Percentiles rank a stretch among this genome's conserved stretches.
phyloP scores from a whole-genome alignment of 148 eudicot genomes.

The Vaccinium corymbosum region DNA sequence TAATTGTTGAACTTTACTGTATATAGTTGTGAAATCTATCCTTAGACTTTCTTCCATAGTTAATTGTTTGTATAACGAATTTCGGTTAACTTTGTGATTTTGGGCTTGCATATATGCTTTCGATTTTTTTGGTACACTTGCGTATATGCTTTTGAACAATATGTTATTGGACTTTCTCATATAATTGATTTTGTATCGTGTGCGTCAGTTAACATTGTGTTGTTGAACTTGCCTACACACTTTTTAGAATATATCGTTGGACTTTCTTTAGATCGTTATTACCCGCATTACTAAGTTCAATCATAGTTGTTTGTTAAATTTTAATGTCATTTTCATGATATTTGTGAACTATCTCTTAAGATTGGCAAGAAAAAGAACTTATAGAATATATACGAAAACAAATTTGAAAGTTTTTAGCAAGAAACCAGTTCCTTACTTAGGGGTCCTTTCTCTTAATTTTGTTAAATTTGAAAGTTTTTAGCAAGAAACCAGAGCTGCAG shows the following conservation, averaged over 20 bases:
- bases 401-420: background rate
- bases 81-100: background rate
- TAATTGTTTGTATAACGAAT: background rate
- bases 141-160: background rate
- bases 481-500: too few species aligned
- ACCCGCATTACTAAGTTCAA: background rate
- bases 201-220: background rate
- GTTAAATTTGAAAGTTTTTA: too few species aligned
- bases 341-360: background rate
- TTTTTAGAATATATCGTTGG: background rate
- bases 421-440: background rate
- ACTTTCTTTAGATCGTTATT: background rate
- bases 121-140: too few species aligned
- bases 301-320: background rate
- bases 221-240: background rate
- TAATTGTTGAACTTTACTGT: background rate
- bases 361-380: background rate
- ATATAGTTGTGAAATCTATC: background rate
- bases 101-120: background rate
- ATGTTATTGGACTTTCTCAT: background rate
- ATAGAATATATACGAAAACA: background rate
- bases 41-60: background rate
- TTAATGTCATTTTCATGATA: background rate
- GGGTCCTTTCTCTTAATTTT: too few species aligned
- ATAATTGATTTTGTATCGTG: background rate